A percentile compares a stretch with the other conserved stretches of the same genome.
These are phyloP conservation scores for Pseudogymnoascus destructans DNA, from an alignment of 2,329 filamentous ascomycete species.

Conservation along the genomic window DNA sequence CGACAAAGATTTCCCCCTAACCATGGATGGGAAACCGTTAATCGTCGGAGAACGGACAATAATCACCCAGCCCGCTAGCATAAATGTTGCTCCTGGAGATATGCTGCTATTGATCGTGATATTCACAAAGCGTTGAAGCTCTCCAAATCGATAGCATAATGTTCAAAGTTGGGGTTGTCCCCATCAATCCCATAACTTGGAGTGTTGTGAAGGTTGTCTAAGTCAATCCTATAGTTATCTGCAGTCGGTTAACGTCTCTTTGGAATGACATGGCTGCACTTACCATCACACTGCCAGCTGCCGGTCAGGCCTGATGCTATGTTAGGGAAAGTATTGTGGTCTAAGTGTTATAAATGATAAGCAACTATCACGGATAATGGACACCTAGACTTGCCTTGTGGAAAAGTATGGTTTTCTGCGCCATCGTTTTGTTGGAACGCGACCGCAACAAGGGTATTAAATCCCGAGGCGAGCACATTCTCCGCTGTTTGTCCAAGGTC, in stretches of 20 bases:
- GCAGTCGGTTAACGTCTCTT: not conserved
- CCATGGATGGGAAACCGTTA: constrained; percentile 5
- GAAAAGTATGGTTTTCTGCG: not conserved
- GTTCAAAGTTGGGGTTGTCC: not conserved
- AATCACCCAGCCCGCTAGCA: not conserved
- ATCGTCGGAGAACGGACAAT: constrained; percentile 2
- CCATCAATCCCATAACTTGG: not conserved
- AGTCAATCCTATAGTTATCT: not conserved
- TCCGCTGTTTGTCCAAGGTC: not conserved
- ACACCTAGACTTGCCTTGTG: not conserved
- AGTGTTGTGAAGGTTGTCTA: not conserved
- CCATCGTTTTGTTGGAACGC: not conserved
- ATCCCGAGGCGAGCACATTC: not conserved
- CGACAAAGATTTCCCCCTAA: not conserved
- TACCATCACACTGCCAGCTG: not conserved
- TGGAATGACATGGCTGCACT: not conserved
- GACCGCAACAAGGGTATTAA: not conserved
- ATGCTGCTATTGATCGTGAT: not conserved
- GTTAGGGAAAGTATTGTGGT: not conserved
- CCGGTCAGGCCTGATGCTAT: not conserved
- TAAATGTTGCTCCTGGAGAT: constrained; percentile 1
- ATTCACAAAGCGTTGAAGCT: not conserved
- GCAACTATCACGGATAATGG: not conserved
- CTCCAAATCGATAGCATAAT: not conserved
- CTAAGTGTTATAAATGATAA: not conserved